phyloP scores from a whole-genome alignment of 306 rosid genomes.

The Dryas octopetala region DNA sequence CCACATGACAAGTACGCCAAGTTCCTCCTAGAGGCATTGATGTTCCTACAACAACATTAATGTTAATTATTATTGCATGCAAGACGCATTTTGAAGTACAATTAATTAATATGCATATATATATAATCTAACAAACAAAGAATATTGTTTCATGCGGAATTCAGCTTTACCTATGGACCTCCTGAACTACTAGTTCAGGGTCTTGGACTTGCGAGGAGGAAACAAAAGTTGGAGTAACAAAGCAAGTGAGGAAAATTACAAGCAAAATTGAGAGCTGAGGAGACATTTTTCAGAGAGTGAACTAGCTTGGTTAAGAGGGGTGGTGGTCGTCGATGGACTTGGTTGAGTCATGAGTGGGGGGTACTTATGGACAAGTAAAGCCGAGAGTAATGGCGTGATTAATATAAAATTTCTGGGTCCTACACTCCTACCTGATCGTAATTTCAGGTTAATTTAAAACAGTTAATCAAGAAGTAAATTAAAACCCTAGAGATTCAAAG shows the following conservation, averaged over 20 bases:
- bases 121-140: neutral
- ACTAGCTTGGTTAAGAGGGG: neutral
- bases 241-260: slow-evolving; percentile 24
- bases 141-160: neutral
- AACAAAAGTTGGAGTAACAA: slow-evolving; percentile 25
- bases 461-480: slow-evolving; percentile 28
- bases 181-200: slow-evolving; percentile 66
- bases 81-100: too few relatives aligned
- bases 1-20: slow-evolving; percentile 70
- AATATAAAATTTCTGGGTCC: slow-evolving; percentile 34
- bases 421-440: slow-evolving; percentile 24
- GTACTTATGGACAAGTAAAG: slow-evolving; percentile 29
- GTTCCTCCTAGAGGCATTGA: slow-evolving; percentile 72
- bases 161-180: slow-evolving; percentile 62
- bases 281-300: slow-evolving; percentile 36
- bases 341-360: neutral
- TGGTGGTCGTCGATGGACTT: neutral
- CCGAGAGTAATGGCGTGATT: slow-evolving; percentile 95
- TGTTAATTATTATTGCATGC: too few relatives aligned
- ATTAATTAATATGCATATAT: neutral
- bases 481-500: slow-evolving; percentile 2
- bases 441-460: slow-evolving; percentile 50
- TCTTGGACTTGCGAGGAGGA: slow-evolving; percentile 50
- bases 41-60: slow-evolving; percentile 43
- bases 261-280: slow-evolving; percentile 29